Conservation (phyloP, 2,329 filamentous ascomycete species). For the Calonectria pauciramosa region DNA sequence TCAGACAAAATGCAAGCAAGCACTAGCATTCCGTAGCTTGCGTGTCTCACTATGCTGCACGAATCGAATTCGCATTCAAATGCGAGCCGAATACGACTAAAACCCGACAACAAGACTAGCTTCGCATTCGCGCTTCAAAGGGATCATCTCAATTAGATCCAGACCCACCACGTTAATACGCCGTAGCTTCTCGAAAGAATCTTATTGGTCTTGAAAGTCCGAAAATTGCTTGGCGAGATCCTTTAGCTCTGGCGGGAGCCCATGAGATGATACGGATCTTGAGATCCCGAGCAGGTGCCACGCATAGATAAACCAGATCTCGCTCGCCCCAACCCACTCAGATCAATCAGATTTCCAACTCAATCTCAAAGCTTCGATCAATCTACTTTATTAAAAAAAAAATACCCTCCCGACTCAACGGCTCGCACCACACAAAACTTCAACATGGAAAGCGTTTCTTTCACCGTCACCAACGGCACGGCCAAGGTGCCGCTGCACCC, state of each 20-base stretch:
- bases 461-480: conserved; percentile 26
- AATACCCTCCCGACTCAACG: not conserved
- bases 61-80: conserved; percentile 19
- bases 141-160: not conserved
- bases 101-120: not conserved
- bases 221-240: not conserved
- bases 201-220: not conserved
- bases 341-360: not conserved
- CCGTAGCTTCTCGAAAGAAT: not conserved
- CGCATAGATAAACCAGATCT: not conserved
- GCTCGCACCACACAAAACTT: not conserved
- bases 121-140: not conserved
- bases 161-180: conserved; percentile 19
- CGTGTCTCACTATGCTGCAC: not conserved
- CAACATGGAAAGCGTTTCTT: conserved; percentile 34
- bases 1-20: not conserved
- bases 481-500: conserved; percentile 63
- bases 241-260: not conserved
- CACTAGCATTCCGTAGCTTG: not conserved
- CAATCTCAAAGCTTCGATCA: not conserved
- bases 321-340: not conserved
- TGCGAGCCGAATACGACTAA: conserved; percentile 16
- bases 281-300: conserved; percentile 27
- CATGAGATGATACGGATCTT: conserved; percentile 41
- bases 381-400: not conserved